phyloP scores from a whole-genome alignment of 495 filamentous ascomycete species.

The Glutinoglossum americanum region DNA sequence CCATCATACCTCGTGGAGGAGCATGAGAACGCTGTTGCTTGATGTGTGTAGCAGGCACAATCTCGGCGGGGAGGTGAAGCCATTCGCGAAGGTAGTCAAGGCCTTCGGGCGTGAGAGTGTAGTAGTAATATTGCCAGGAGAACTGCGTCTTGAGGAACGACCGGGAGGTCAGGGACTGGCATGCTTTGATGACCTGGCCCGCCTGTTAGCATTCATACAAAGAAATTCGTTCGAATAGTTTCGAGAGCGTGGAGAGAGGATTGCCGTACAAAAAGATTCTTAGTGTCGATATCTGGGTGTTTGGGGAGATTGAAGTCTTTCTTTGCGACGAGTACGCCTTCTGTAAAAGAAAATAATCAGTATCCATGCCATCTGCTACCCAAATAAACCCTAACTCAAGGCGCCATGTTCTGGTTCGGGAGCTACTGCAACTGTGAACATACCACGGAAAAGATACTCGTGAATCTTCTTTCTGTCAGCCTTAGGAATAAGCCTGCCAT shows the following conservation, averaged over 20 bases:
- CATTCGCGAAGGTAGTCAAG: slow-evolving; percentile 99
- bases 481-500: slow-evolving; percentile 88
- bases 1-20: slow-evolving; percentile 95
- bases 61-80: slow-evolving; percentile 98
- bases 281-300: slow-evolving; percentile 89
- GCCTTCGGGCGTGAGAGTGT: slow-evolving; percentile 97
- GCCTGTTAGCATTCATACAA: background rate
- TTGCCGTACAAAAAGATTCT: slow-evolving; percentile 62
- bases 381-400: background rate
- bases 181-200: slow-evolving; percentile 75
- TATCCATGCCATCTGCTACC: background rate
- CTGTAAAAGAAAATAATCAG: slow-evolving; percentile 22
- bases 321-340: slow-evolving; percentile 97
- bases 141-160: slow-evolving; percentile 98
- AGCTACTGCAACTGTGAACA: slow-evolving; percentile 14
- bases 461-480: slow-evolving; percentile 99
- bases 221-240: background rate
- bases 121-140: slow-evolving; percentile 99
- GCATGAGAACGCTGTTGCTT: slow-evolving; percentile 99
- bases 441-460: slow-evolving; percentile 98
- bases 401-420: background rate
- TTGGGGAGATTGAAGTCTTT: slow-evolving; percentile 93
- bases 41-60: slow-evolving; percentile 98
- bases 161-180: slow-evolving; percentile 91
- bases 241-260: background rate